Evolutionary conservation across 306 rosid species (phyloP), one percentile per base, ranked within the genome.

Genomic region (Vigna nakashimae): DNA sequence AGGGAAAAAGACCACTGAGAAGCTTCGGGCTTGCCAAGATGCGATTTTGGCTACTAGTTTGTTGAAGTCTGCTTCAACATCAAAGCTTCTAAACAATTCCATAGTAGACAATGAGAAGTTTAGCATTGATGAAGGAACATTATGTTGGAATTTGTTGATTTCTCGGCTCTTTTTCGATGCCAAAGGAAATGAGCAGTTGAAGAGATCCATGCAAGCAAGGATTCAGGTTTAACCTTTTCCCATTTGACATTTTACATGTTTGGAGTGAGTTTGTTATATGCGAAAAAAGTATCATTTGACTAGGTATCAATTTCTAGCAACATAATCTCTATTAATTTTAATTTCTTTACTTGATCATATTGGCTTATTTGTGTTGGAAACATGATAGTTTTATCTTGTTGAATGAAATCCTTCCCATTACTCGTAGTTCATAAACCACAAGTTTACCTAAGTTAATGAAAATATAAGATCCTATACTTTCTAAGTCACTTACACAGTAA

Each of bases 161-260:
- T 89, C 97, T 15, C 89, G 99, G 46, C 86, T 92, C 74, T 95
- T 95, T 88, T 95, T 91, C 85, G 99, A 95, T 79, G 88, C 79
- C 80, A 92, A 83, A 84, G 88, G 77, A 74, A 92, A 84, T 60
- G 56, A 65, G 38, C 84, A 76, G 72, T 76, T 92, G 74, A 92
- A 85, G 82, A 88, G 76, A 78, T 87, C 89, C 67, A 5, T 95
- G 22, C 91, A 80, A 80, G 85, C 74, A 77, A 89, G 88, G 83
- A 85, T 95, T 87, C 97, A 95, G 98, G 99, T 95, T 43, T 49
- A 46, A 73, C 65, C 55, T 74, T 81, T 79, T 67, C 43, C 68
- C 51, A 8, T 60, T 48, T 76, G 81, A 45, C 56, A 3, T 59
- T 49, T 49, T 53, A 80, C 56, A 53, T 71, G 48, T 74, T 73